phyloP scores from a whole-genome alignment of 768 basidiomycete species.

The Tylopilus sp. region DNA sequence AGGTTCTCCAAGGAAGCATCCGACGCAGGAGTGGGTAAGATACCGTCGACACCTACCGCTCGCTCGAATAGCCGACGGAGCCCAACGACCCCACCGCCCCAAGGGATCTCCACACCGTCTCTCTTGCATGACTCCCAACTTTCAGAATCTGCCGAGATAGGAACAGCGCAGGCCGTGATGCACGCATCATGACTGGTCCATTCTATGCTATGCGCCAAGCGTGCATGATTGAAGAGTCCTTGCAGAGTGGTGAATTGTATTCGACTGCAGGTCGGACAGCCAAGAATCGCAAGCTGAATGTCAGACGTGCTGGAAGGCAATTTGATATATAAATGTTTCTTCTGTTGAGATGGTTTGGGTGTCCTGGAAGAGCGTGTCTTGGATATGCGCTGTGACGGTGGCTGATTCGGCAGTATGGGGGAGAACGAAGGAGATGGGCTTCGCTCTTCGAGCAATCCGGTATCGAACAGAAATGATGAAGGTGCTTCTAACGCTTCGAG shows the following conservation, averaged over 20 bases:
- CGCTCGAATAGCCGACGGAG: constrained; percentile 47
- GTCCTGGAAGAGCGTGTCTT: constrained; percentile 29
- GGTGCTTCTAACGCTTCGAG: constrained; percentile 40
- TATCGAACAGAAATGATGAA: constrained; percentile 36
- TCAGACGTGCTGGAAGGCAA: constrained; percentile 27
- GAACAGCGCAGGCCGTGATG: constrained; percentile 42
- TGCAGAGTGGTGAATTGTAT: constrained; percentile 50
- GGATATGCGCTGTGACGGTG: constrained; percentile 15
- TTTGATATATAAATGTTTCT: constrained; percentile 42
- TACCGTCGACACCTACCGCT: constrained; percentile 41
- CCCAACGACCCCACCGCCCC: constrained; percentile 40
- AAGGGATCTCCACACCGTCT: constrained; percentile 35
- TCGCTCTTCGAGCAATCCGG: constrained; percentile 18
- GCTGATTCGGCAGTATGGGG: constrained; percentile 12
- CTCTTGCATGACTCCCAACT: constrained; percentile 37
- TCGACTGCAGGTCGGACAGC: constrained; percentile 42
- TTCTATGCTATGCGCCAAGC: constrained; percentile 45
- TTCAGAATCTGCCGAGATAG: constrained; percentile 32
- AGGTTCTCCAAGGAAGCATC: constrained; percentile 6
- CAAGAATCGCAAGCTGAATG: constrained; percentile 33
- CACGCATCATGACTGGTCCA: constrained; percentile 53
- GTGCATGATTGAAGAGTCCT: constrained; percentile 51
- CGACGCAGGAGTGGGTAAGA: constrained; percentile 10
- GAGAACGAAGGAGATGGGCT: constrained; percentile 23
- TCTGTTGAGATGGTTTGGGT: constrained; percentile 26